Base-by-base conservation (phyloP, 225 moss, liverwort and hornwort genomes). In the Lunularia cruciata region DNA sequence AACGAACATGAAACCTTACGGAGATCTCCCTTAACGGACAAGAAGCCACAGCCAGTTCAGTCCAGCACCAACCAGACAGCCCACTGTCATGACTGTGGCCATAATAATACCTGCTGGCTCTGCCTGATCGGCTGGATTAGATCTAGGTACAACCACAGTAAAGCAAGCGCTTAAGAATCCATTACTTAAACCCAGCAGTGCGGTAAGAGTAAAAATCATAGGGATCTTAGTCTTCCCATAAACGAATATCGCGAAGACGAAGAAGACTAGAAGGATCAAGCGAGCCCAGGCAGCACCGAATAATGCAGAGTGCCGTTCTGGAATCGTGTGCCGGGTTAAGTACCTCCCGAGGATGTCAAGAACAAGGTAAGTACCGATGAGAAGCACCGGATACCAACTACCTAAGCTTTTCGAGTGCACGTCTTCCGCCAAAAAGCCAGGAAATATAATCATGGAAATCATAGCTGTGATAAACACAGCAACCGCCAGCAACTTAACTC, bases 61-160 rank as follows among this genome's bases (percentile, higher is more conserved):
- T 74, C 42, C 82, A 13, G 75, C 82, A n/a, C 82, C 82, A 6
- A 82, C 52, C 5, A 82, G 46, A 18, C 45, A 0, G 7, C 77
- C 74, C 1, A 59, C 0, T n/a, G 39, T 71, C 71, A 75, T 67
- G 20, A 78, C 1, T 4, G 46, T 2, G 34, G 56, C 67, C 48
- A 59, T 68, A 22, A 78, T 16, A 9, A 82, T 75, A 10, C 71
- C 77, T 23, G 75, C 77, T 12, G 77, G n/a, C 59, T 82, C 82
- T 3, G 59, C 57, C 13, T 75, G 23, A 12, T 62, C 3, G 2
- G 53, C 5, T 5, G 67, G 59, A 40, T 14, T 72, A 18, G 22
- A 2, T 43, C 47, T 82, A 14, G 82, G 82, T 4, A 63, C 28
- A 14, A 75, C 22, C 11, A 69, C 39, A 25, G 57, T 73, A 1